Percentiles rank a stretch among this genome's conserved stretches.
Evolutionary conservation across 2,329 filamentous ascomycete species (phyloP).

Genomic region (Neonectria coccinea): DNA sequence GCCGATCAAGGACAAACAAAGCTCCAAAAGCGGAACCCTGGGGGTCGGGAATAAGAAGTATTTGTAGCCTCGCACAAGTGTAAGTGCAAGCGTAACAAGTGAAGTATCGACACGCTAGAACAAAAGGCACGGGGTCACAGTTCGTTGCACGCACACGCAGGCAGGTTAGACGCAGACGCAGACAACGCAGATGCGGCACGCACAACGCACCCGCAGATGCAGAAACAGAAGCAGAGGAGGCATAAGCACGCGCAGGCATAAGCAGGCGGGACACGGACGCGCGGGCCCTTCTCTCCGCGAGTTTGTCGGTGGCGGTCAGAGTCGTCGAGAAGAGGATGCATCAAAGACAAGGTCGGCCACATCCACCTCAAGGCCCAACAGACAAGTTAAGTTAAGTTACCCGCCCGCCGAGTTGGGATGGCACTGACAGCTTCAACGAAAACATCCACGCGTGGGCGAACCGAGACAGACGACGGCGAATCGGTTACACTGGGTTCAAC

Average conservation of each 20-base stretch:
- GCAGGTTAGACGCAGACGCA: background rate
- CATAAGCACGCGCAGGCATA: background rate
- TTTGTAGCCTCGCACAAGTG: slow-evolving; percentile 1
- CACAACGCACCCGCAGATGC: background rate
- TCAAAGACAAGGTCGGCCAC: slow-evolving; percentile 4
- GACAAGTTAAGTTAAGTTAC: too few species aligned
- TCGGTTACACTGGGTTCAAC: slow-evolving; percentile 12
- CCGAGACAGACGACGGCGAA: slow-evolving; percentile 19
- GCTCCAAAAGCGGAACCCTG: slow-evolving; percentile 8
- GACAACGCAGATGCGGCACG: background rate
- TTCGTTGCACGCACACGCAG: slow-evolving; percentile 20
- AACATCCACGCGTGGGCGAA: slow-evolving; percentile 18
- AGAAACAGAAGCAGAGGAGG: slow-evolving; percentile 1
- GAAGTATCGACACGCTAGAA: slow-evolving; percentile 4
- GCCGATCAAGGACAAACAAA: slow-evolving; percentile 17
- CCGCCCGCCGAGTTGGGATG: slow-evolving; percentile 6
- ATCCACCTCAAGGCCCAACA: slow-evolving; percentile 5
- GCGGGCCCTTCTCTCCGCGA: background rate
- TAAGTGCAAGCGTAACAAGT: background rate
- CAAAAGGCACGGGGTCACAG: slow-evolving; percentile 28
- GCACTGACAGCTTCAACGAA: slow-evolving; percentile 7
- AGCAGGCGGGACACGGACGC: slow-evolving; percentile 8
- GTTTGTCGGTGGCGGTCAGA: background rate
- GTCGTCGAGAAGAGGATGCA: background rate
- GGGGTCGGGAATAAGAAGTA: slow-evolving; percentile 25